These are phyloP conservation scores for Harringtonia aguacate DNA, from an alignment of 2,329 filamentous ascomycete genomes.

Conservation along the genomic window DNA sequence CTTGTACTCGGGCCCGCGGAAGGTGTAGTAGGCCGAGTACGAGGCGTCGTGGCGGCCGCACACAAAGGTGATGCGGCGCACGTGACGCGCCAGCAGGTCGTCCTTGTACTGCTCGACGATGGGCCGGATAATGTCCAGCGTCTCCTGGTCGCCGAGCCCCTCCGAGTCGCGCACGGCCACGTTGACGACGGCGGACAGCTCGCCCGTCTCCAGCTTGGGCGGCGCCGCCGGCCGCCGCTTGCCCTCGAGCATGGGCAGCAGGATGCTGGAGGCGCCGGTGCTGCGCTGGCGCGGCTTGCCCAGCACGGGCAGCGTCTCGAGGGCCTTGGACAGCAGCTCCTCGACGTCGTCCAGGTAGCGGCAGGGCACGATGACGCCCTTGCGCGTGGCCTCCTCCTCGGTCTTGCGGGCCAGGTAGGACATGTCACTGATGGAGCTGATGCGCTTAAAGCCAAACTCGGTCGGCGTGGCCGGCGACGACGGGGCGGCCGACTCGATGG, in stretches of 20 bases:
- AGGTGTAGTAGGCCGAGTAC: slow-evolving; percentile 96
- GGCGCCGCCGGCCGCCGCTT: slow-evolving; percentile 52
- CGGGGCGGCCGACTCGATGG: slow-evolving; percentile 67
- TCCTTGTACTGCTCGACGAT: slow-evolving; percentile 74
- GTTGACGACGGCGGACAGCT: slow-evolving; percentile 86
- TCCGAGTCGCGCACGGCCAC: slow-evolving; percentile 86
- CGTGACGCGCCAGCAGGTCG: slow-evolving; percentile 68
- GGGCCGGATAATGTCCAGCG: slow-evolving; percentile 61
- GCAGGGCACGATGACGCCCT: slow-evolving; percentile 90
- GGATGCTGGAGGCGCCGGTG: slow-evolving; percentile 31
- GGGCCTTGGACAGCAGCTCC: slow-evolving; percentile 70
- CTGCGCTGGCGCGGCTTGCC: slow-evolving; percentile 45
- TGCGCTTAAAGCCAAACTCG: slow-evolving; percentile 60
- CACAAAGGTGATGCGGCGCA: slow-evolving; percentile 91
- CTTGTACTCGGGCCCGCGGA: slow-evolving; percentile 80
- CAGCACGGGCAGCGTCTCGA: slow-evolving; percentile 62
- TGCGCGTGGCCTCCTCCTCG: slow-evolving; percentile 68
- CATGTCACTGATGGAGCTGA: slow-evolving; percentile 95
- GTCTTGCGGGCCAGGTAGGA: slow-evolving; percentile 69
- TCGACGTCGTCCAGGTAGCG: slow-evolving; percentile 91
- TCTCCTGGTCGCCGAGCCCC: slow-evolving; percentile 69
- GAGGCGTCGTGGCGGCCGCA: slow-evolving; percentile 89
- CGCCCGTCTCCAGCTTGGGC: slow-evolving; percentile 49
- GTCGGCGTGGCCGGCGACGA: slow-evolving; percentile 73
- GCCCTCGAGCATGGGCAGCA: slow-evolving; percentile 62